A percentile compares a stretch with the other conserved stretches of the same genome.
phyloP scores from a whole-genome alignment of 495 filamentous ascomycete species.

The Penicillium diatomitis region DNA sequence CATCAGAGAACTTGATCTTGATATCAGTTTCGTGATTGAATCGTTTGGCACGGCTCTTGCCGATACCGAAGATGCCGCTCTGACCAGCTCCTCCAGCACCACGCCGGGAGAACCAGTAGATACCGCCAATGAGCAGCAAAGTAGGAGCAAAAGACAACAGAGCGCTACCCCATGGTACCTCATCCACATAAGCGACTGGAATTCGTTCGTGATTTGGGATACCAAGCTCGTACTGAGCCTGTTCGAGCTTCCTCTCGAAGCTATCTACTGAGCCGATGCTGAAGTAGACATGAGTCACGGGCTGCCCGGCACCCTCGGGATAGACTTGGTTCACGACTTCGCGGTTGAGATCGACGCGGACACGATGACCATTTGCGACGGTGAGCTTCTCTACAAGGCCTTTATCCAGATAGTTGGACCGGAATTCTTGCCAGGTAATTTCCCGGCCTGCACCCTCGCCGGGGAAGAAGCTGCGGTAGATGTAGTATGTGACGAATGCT shows the following conservation, averaged over 20 bases:
- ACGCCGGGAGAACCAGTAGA: conserved; percentile 64
- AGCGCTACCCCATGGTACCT: conserved; percentile 54
- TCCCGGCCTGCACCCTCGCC: conserved; percentile 57
- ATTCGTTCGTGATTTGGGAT: conserved; percentile 82
- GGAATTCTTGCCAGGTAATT: conserved; percentile 96
- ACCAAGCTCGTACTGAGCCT: conserved; percentile 74
- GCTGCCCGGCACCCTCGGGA: conserved; percentile 67
- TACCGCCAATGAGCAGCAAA: conserved; percentile 67
- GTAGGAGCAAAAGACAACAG: conserved; percentile 81
- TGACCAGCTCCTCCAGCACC: conserved; percentile 55
- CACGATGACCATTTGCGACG: conserved; percentile 61
- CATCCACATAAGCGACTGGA: conserved; percentile 76
- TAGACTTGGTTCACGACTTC: conserved; percentile 70
- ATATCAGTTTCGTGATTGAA: conserved; percentile 96
- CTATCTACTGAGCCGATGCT: conserved; percentile 89
- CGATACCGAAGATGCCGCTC: conserved; percentile 85
- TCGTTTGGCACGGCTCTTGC: conserved; percentile 87
- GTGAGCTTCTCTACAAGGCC: conserved; percentile 90
- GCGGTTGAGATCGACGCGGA: conserved; percentile 75
- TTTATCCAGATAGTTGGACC: conserved; percentile 86
- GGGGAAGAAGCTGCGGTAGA: conserved; percentile 52
- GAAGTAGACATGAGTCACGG: conserved; percentile 81
- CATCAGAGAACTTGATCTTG: conserved; percentile 94
- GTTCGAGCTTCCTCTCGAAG: conserved; percentile 80
- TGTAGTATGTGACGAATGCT: conserved; percentile 51